Evolutionary conservation across 1,139 yeast species (phyloP).

Genomic region (Suhomyces anneliseae): DNA sequence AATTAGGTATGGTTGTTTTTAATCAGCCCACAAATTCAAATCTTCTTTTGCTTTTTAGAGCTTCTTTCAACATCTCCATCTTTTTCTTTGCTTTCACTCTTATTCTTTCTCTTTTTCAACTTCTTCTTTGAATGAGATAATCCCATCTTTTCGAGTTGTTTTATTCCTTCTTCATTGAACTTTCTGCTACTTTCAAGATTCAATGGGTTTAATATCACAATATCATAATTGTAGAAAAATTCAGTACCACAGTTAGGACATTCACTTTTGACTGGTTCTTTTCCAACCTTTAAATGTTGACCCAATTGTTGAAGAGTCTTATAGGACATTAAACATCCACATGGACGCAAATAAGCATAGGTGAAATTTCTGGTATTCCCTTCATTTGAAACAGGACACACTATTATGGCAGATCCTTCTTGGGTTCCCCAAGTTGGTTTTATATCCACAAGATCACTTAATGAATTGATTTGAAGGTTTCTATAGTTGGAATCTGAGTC

Average conservation of each 20-base stretch:
- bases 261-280: slow-evolving; percentile 7
- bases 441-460: slow-evolving; percentile 33
- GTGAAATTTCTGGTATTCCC: slow-evolving; percentile 10
- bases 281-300: slow-evolving; percentile 2
- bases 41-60: neutral
- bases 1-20: too few species aligned
- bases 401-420: slow-evolving; percentile 23
- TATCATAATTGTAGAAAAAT: slow-evolving; percentile 28
- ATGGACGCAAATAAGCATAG: slow-evolving; percentile 34
- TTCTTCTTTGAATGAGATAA: slow-evolving; percentile 16
- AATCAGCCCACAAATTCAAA: neutral
- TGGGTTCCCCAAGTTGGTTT: slow-evolving; percentile 23
- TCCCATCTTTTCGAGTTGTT: slow-evolving; percentile 14
- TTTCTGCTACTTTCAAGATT: slow-evolving; percentile 17
- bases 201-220: slow-evolving; percentile 33
- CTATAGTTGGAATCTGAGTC: slow-evolving; percentile 37
- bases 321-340: slow-evolving; percentile 43
- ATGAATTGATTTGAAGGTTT: slow-evolving; percentile 9
- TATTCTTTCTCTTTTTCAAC: slow-evolving; percentile 4
- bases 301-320: slow-evolving; percentile 22
- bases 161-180: slow-evolving; percentile 40
- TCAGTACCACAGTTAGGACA: slow-evolving; percentile 38
- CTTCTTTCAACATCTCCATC: neutral
- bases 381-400: slow-evolving; percentile 35
- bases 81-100: neutral